Evolutionary conservation across 2,329 filamentous ascomycete species (phyloP).

Genomic region (Chalaropsis ovoidea): DNA sequence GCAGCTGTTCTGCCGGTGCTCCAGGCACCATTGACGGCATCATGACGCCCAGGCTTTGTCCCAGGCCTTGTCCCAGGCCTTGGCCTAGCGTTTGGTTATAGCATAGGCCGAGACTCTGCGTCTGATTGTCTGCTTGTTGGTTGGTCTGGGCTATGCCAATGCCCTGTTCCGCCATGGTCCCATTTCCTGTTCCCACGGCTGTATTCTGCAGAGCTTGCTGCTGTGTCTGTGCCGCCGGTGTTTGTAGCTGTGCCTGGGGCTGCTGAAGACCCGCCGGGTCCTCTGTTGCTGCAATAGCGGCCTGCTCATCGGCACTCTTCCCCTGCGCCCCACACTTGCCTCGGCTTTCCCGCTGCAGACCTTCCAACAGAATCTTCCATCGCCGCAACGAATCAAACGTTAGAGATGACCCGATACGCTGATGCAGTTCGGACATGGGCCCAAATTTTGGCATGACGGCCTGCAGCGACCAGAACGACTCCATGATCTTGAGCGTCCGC

Average conservation of each 20-base stretch:
- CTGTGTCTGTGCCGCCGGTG: not conserved
- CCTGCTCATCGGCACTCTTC: not conserved
- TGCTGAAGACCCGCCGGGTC: not conserved
- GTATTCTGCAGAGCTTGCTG: constrained; percentile 1
- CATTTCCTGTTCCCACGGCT: not conserved
- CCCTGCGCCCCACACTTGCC: not conserved
- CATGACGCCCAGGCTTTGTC: not conserved
- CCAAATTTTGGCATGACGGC: constrained; percentile 35
- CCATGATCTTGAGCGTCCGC: constrained; percentile 39
- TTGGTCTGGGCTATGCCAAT: not conserved
- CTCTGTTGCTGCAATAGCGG: constrained; percentile 16
- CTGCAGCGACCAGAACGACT: constrained; percentile 40
- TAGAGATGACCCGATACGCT: constrained; percentile 41
- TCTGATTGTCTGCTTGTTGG: not conserved
- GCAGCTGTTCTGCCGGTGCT: constrained; percentile 32
- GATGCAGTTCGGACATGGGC: constrained; percentile 36
- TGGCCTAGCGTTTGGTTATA: not conserved
- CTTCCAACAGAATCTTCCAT: constrained; percentile 38
- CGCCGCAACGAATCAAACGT: constrained; percentile 42
- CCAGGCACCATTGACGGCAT: constrained; percentile 25
- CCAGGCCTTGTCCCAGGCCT: not conserved
- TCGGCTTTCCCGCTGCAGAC: constrained; percentile 32
- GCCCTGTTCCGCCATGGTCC: not conserved
- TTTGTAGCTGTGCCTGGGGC: not conserved
- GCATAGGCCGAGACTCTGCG: not conserved